Conservation (phyloP, 2,329 filamentous ascomycete species). For the Diplodia intermedia region DNA sequence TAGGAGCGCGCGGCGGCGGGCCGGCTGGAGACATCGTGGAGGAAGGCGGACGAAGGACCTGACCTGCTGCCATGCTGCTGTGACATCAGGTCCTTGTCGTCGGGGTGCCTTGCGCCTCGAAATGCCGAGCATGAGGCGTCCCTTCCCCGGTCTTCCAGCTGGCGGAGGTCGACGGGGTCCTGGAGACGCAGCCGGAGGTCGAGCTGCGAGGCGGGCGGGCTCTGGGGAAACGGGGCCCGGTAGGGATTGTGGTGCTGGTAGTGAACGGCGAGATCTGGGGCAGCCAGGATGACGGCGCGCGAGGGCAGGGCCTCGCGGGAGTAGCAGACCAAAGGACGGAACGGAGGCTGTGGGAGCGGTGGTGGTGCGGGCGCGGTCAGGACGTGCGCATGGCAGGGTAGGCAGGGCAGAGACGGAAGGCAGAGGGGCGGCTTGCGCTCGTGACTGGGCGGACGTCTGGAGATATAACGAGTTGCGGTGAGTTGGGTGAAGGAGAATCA, state of each 20-base stretch:
- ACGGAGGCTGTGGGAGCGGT: neutral
- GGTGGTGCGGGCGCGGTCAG: slow-evolving; percentile 4
- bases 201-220: slow-evolving; percentile 34
- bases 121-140: slow-evolving; percentile 44
- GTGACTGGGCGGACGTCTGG: slow-evolving; percentile 26
- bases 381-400: slow-evolving; percentile 8
- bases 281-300: slow-evolving; percentile 46
- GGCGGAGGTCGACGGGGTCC: slow-evolving; percentile 40
- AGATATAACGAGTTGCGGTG: slow-evolving; percentile 34
- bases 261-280: slow-evolving; percentile 47
- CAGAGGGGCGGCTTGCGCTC: slow-evolving; percentile 21
- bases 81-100: slow-evolving; percentile 34
- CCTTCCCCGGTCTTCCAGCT: slow-evolving; percentile 33
- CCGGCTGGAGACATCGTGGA: slow-evolving; percentile 26
- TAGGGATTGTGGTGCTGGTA: slow-evolving; percentile 44
- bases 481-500: slow-evolving; percentile 33
- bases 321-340: neutral
- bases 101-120: slow-evolving; percentile 27
- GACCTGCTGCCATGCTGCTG: slow-evolving; percentile 33
- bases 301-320: slow-evolving; percentile 25
- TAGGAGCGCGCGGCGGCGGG: slow-evolving; percentile 20
- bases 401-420: slow-evolving; percentile 11
- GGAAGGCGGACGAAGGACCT: slow-evolving; percentile 32
- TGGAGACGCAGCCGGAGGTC: slow-evolving; percentile 41
- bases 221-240: slow-evolving; percentile 35